A percentile compares a stretch with the other conserved stretches of the same genome.
Evolutionary conservation across 371 early-diverging fungal species (phyloP).

Genomic region (Thermomucor indicae-seudaticae): DNA sequence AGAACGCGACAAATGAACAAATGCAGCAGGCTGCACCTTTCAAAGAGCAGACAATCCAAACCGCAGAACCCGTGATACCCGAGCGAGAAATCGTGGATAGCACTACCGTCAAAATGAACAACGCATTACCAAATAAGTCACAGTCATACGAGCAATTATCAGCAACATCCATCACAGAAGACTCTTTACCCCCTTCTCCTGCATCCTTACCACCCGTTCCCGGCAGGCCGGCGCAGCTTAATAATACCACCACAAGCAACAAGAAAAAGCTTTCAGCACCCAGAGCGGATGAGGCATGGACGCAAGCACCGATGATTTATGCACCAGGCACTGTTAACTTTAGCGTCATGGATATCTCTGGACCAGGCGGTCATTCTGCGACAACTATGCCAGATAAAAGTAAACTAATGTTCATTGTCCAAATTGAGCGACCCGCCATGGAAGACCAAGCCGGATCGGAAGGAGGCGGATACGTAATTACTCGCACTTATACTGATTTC

Average conservation of each 20-base stretch:
- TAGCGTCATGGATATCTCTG: slow-evolving; percentile 42
- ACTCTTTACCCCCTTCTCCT: slow-evolving; percentile 6
- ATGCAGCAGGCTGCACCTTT: background rate
- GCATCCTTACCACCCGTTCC: background rate
- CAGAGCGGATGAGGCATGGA: background rate
- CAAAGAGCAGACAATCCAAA: background rate
- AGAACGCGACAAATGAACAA: background rate
- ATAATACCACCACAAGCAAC: background rate
- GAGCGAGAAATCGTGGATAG: too few species aligned
- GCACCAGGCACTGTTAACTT: slow-evolving; percentile 33
- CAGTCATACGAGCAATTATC: too few species aligned
- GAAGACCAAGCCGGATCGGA: slow-evolving; percentile 33
- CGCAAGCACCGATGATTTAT: slow-evolving; percentile 23
- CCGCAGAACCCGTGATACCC: too few species aligned
- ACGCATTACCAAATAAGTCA: too few species aligned
- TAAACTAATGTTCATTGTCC: slow-evolving; percentile 34
- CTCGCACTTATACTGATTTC: slow-evolving; percentile 41
- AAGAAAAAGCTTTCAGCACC: slow-evolving; percentile 3
- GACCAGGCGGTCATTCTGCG: background rate
- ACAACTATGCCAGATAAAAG: slow-evolving; percentile 10
- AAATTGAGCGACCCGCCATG: slow-evolving; percentile 39
- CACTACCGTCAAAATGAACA: background rate
- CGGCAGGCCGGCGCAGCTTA: background rate
- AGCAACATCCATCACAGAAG: background rate
- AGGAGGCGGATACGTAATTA: slow-evolving; percentile 49